phyloP scores from a whole-genome alignment of 2,329 filamentous ascomycete species.

The Ilyonectria destructans region DNA sequence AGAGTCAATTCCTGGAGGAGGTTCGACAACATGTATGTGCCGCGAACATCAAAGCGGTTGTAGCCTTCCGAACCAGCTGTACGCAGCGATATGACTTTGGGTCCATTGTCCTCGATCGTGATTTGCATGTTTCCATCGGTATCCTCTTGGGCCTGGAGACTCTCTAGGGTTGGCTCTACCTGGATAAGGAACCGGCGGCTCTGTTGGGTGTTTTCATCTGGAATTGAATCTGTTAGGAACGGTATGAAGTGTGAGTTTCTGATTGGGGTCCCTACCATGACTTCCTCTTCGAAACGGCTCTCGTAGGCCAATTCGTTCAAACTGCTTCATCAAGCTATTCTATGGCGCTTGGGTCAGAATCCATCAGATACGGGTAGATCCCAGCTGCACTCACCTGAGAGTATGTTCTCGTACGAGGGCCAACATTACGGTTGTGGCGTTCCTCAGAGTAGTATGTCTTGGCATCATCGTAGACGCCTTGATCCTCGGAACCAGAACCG shows the following conservation, averaged over 20 bases:
- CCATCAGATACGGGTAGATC: not conserved
- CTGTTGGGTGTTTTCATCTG: constrained; percentile 82
- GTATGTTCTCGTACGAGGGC: constrained; percentile 69
- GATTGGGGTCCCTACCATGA: constrained; percentile 62
- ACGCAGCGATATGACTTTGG: constrained; percentile 89
- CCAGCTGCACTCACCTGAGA: constrained; percentile 63
- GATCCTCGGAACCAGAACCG: constrained; percentile 64
- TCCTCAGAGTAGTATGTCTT: constrained; percentile 73
- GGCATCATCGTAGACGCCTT: constrained; percentile 70
- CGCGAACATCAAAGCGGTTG: constrained; percentile 91
- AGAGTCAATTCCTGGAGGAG: constrained; percentile 94
- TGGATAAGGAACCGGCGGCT: constrained; percentile 87
- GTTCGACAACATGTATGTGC: constrained; percentile 98
- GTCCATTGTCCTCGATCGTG: constrained; percentile 95
- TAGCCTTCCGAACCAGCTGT: constrained; percentile 89
- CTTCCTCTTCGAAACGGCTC: constrained; percentile 73
- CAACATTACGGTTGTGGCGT: constrained; percentile 65
- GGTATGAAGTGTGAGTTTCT: not conserved
- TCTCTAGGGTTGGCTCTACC: constrained; percentile 87
- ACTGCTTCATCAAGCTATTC: constrained; percentile 70
- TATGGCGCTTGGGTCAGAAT: constrained; percentile 54
- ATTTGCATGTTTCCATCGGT: constrained; percentile 97
- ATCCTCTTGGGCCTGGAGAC: constrained; percentile 88
- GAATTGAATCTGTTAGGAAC: constrained; percentile 8
- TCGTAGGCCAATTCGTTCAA: constrained; percentile 67